Conservation (phyloP, 495 filamentous ascomycete species). For the Neurospora cerealis region DNA sequence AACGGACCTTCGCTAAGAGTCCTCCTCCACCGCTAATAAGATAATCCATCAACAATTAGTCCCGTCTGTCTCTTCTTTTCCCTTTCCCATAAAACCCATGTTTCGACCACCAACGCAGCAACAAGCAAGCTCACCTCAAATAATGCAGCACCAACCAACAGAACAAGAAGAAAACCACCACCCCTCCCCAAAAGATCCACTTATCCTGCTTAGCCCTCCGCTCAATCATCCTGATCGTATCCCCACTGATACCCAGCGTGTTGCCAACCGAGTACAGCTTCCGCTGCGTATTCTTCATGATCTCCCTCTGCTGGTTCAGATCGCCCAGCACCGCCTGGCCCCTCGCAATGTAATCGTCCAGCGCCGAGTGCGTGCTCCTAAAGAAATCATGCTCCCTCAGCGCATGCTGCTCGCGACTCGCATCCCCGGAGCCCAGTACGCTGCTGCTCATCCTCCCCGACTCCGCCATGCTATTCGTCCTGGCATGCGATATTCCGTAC, state of each 20-base stretch:
- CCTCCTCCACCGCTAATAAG: neutral
- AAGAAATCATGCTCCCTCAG: slow-evolving; percentile 87
- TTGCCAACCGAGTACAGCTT: slow-evolving; percentile 87
- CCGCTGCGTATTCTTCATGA: slow-evolving; percentile 88
- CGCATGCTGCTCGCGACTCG: slow-evolving; percentile 68
- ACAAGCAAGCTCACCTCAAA: slow-evolving; percentile 45
- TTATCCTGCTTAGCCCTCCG: slow-evolving; percentile 87
- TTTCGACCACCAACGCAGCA: neutral
- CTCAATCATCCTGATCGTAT: slow-evolving; percentile 95
- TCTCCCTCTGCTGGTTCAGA: slow-evolving; percentile 80
- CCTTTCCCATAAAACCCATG: neutral
- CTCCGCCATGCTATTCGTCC: slow-evolving; percentile 19
- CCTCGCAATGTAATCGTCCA: slow-evolving; percentile 90
- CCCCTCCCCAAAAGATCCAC: slow-evolving; percentile 92
- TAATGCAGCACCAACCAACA: slow-evolving; percentile 84
- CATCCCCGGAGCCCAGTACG: slow-evolving; percentile 47
- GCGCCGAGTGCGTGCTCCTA: slow-evolving; percentile 58
- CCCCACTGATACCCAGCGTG: slow-evolving; percentile 84
- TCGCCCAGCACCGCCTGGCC: slow-evolving; percentile 85
- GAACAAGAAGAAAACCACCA: slow-evolving; percentile 82
- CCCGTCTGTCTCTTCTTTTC: neutral
- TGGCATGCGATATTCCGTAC: slow-evolving; percentile 20
- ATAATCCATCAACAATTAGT: neutral
- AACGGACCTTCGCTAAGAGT: neutral
- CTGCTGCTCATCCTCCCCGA: slow-evolving; percentile 7